Percentiles rank a stretch among this genome's conserved stretches.
Evolutionary conservation across 2,329 filamentous ascomycete genomes (phyloP).

Genomic region (Sphaerulina populicola): DNA sequence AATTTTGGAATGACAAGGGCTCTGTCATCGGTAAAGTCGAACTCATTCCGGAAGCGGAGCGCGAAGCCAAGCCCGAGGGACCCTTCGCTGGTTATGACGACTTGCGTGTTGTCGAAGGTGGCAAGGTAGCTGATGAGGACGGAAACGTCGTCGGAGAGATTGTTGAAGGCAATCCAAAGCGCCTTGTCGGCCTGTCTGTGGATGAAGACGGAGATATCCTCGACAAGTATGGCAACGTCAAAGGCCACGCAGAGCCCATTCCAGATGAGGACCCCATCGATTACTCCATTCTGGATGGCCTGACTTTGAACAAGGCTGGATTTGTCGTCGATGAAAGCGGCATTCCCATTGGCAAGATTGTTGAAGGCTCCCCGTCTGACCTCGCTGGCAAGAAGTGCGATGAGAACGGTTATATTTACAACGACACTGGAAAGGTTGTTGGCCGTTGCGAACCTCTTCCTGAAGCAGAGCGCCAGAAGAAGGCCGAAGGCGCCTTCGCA

Average conservation of each 20-base stretch:
- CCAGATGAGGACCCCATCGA: constrained; percentile 43
- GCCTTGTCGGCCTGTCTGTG: constrained; percentile 62
- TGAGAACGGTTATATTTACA: constrained; percentile 49
- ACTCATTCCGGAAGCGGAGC: constrained; percentile 59
- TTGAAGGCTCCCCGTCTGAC: constrained; percentile 50
- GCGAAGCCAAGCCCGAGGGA: constrained; percentile 44
- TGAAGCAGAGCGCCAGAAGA: constrained; percentile 48
- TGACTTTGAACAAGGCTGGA: constrained; percentile 56
- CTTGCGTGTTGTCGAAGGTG: constrained; percentile 42
- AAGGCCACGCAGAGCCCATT: constrained; percentile 49
- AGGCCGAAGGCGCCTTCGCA: constrained; percentile 58
- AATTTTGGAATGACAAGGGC: constrained; percentile 64
- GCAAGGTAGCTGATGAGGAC: constrained; percentile 44
- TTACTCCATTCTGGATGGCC: constrained; percentile 51
- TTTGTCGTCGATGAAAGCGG: constrained; percentile 50
- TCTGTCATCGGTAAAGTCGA: constrained; percentile 61
- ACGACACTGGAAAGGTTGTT: constrained; percentile 49
- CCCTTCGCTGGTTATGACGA: constrained; percentile 45
- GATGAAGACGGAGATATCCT: constrained; percentile 77
- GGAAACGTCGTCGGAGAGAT: constrained; percentile 46
- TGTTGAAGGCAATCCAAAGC: constrained; percentile 51
- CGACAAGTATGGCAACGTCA: constrained; percentile 61
- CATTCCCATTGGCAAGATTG: constrained; percentile 48
- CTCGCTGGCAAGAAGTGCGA: constrained; percentile 50
- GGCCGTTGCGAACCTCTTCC: constrained; percentile 53